Base-by-base conservation (phyloP, 2,329 filamentous ascomycete species). In the Graphilbum ipis-grandicollis region DNA sequence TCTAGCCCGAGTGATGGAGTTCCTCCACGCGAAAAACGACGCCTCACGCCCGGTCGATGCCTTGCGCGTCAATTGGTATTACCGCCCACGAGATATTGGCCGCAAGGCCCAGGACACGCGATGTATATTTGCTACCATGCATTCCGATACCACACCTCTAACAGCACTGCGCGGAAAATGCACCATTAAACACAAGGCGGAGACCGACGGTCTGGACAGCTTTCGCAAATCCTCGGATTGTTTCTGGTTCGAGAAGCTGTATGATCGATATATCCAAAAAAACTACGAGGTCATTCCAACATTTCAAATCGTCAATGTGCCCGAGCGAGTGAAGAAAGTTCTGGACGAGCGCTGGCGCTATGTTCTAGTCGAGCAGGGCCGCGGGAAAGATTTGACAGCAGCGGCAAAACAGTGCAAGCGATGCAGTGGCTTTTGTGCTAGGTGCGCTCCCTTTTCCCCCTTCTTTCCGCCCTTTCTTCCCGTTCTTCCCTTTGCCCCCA, bases 161-260 rank as follows among this genome's bases (percentile, higher is more conserved):
- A 85, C 85, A 35, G 84, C 90, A 33, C 65, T 98, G 47, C 83
- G 90, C 50, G 90, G 90, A 47, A 93, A 92, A 61, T 96, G 88
- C 57, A 74, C 78, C 45, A 90, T 98, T 55, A 69, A 72, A 55
- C 90, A 98, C 62, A 76, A 82, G 48, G 80, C 76, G 44, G 85
- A 96, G 54, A 88, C 96, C 42, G 60, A 71, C 26, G 77, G 81
- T 51, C 60, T 94, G 46, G 82, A 93, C 39, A 72, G 77, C 36
- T 93, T 86, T 54, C 81, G 86, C 53, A 88, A 81, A 55, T 72
- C 66, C 19, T 79, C 79, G 48, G 83, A 98, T 57, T 76, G 70
- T 47, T 98, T 98, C 56, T 98, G 86, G 81, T 98, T 83, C 55
- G 88, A 93, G 51, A 93, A 94, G 54, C 73, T 96, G 48, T 96